Evolutionary conservation across 208 protist species (phyloP).

Genomic region (Lotmaria passim): DNA sequence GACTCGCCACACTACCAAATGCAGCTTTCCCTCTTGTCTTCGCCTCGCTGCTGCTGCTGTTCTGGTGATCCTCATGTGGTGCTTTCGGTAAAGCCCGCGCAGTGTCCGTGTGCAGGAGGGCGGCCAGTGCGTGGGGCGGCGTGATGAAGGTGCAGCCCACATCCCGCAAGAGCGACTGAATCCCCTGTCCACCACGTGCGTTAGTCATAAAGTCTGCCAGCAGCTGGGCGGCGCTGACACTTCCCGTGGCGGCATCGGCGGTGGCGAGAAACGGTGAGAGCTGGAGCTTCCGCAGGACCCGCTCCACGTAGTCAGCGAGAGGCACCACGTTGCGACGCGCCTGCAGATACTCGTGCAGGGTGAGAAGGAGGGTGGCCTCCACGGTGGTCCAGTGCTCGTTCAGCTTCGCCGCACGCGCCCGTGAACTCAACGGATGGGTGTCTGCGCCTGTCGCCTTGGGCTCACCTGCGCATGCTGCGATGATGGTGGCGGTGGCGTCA

Average conservation of each 20-base stretch:
- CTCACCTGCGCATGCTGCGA: no score
- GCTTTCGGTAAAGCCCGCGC: no score
- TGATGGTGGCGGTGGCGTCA: no score
- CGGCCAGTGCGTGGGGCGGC: constrained; percentile 37
- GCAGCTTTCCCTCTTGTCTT: not conserved
- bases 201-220: constrained; percentile 21
- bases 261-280: constrained; percentile 16
- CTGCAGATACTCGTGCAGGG: constrained; percentile 65
- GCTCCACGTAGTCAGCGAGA: constrained; percentile 67
- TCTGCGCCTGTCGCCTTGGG: not conserved
- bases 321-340: constrained; percentile 57
- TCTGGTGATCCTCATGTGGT: no score
- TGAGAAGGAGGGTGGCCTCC: constrained; percentile 56
- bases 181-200: constrained; percentile 24
- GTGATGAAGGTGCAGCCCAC: constrained; percentile 68
- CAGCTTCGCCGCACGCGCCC: constrained; percentile 3
- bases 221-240: constrained; percentile 7
- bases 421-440: no score
- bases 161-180: constrained; percentile 51
- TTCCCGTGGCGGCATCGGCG: not conserved
- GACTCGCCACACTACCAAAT: no score
- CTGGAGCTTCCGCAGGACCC: constrained; percentile 65
- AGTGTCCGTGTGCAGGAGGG: not conserved
- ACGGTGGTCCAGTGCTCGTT: constrained; percentile 29
- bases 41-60: not conserved